Evolutionary conservation across 2,329 filamentous ascomycete genomes (phyloP), one percentile per base, ranked within the genome.

Genomic region (Colletotrichum truncatum): DNA sequence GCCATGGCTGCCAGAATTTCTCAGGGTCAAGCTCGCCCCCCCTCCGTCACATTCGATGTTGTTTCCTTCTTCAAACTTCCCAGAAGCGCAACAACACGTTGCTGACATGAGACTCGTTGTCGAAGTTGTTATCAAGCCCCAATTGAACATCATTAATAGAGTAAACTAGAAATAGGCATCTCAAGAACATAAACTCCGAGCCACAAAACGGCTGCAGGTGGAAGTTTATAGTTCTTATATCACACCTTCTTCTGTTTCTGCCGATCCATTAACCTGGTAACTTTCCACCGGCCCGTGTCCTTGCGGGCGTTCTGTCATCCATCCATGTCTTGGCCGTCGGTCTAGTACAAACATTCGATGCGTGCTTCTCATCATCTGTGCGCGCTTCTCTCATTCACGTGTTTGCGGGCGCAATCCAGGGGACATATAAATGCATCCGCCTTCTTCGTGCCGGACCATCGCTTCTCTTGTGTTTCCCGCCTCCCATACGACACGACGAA

Each of bases 261-360:
- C 46, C 53, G 26, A 55, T 53, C 57, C 57, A 59, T 46, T 18
- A 26, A 38, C 51, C 28, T 48, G 52, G 51, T 49, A 45, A 32
- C 25, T 49, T 65, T 41, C 60, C 60, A 18, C 51, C 28, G 65
- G 10, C 55, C 39, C 60, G 67, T 65, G 51, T 68, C 32, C 21
- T 48, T 67, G 67, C 67, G 67, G 67, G 64, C 67, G 67, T 53
- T 54, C 30, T 4, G 30, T 59, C 45, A 10, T 48, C 28, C 34
- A 38, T 52, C 8, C 51, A 34, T 43, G 39, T 51, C 34, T 66
- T 36, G 36, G 41, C 48, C 23, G 53, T 30, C 56, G 36, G 48
- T 46, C 52, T 36, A 51, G 38, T 43, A 39, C 25, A 16, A 32
- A 36, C 18, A 56, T 18, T 28, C 34, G 18, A 4, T 11, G 25